Conservation (phyloP, 306 rosid species). For the Begonia peltatifolia region DNA sequence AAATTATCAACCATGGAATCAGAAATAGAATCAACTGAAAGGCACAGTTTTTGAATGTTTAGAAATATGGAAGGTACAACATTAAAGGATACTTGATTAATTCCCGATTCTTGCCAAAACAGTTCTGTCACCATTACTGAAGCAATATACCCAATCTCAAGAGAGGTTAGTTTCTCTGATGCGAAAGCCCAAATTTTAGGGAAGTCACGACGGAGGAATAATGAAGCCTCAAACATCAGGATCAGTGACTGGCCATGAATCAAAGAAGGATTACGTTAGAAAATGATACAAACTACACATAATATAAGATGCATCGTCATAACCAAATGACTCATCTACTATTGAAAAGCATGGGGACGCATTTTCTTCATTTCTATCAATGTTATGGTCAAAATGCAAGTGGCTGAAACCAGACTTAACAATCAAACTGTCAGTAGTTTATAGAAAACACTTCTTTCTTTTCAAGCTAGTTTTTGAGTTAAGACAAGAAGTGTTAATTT, state of each 20-base stretch:
- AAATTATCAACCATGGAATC: slow-evolving; percentile 73
- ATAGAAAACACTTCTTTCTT: too few relatives aligned
- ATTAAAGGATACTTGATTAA: slow-evolving; percentile 27
- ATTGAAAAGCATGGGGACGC: too few relatives aligned
- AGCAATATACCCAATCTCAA: slow-evolving; percentile 80
- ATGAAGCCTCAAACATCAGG: slow-evolving; percentile 85
- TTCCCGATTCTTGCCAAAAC: slow-evolving; percentile 54
- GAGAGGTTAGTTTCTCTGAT: slow-evolving; percentile 58
- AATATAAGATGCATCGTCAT: too few relatives aligned
- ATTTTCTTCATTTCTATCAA: too few relatives aligned
- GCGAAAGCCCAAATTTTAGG: slow-evolving; percentile 75
- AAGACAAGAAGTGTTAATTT: too few relatives aligned
- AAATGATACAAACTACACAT: not conserved
- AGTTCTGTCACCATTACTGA: slow-evolving; percentile 73
- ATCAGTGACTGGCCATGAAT: slow-evolving; percentile 38
- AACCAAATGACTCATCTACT: too few relatives aligned
- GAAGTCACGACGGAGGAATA: slow-evolving; percentile 53
- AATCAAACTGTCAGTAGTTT: too few relatives aligned
- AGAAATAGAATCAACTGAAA: slow-evolving; percentile 76
- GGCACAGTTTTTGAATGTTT: slow-evolving; percentile 64
- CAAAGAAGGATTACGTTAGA: slow-evolving; percentile 16
- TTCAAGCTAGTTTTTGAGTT: too few relatives aligned
- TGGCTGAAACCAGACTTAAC: too few relatives aligned
- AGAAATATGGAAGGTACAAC: slow-evolving; percentile 45
- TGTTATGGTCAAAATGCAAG: too few relatives aligned